phyloP scores from a whole-genome alignment of 345 rosid genomes.

The Triadica sebifera region DNA sequence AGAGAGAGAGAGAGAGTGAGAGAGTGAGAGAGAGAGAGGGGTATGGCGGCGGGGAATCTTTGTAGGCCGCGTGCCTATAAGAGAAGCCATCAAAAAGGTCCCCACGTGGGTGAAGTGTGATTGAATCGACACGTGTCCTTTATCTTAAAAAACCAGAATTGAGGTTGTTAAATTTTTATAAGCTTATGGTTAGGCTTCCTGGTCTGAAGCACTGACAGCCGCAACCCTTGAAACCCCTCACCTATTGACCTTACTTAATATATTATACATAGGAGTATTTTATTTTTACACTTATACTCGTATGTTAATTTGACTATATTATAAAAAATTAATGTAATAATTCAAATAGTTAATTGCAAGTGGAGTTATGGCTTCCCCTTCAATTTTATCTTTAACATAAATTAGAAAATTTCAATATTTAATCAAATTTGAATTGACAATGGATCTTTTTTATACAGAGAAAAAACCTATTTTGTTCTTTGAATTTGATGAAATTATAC shows the following conservation, averaged over 20 bases:
- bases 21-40: not conserved
- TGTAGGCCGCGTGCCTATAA: constrained; percentile 38
- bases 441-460: too few relatives aligned
- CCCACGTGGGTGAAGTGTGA: constrained; percentile 15
- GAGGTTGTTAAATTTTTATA: not conserved
- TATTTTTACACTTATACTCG: not conserved
- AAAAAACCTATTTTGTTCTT: too few relatives aligned
- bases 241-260: not conserved
- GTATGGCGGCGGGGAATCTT: constrained; percentile 55
- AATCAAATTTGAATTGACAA: too few relatives aligned
- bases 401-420: too few relatives aligned
- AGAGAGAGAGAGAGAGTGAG: too few relatives aligned
- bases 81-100: constrained; percentile 44
- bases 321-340: too few relatives aligned
- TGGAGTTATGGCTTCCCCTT: too few relatives aligned
- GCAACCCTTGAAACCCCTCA: constrained; percentile 45
- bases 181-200: constrained; percentile 14
- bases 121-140: constrained; percentile 29
- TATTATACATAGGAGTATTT: not conserved
- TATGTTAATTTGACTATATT: too few relatives aligned
- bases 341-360: too few relatives aligned
- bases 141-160: not conserved
- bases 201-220: constrained; percentile 38
- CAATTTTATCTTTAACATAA: too few relatives aligned
- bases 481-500: not conserved